phyloP scores from a whole-genome alignment of 2,329 filamentous ascomycete species.

The Botryosphaeria agaves region DNA sequence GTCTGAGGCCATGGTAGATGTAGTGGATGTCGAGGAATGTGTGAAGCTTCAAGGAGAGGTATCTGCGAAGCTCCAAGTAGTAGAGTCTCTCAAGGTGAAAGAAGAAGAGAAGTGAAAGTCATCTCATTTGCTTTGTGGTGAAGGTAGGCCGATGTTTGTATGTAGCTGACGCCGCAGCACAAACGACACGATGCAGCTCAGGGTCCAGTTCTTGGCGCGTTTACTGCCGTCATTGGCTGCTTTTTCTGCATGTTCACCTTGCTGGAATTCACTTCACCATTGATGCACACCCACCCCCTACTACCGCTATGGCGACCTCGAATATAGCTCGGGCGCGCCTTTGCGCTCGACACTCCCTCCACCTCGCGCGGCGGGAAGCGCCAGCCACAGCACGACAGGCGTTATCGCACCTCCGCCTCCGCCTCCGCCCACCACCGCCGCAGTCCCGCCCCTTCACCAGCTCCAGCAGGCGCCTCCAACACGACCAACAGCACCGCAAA shows the following conservation, averaged over 20 bases:
- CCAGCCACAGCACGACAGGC: not conserved
- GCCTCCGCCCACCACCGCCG: not conserved
- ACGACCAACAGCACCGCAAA: conserved; percentile 22
- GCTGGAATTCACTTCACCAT: no score
- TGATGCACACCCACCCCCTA: not conserved
- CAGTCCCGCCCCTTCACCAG: conserved; percentile 18
- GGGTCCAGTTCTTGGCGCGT: not conserved
- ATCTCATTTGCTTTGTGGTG: no score
- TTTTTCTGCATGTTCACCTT: no score
- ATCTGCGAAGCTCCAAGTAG: not conserved
- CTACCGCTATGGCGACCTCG: not conserved
- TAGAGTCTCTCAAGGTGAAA: no score
- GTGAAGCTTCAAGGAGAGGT: not conserved
- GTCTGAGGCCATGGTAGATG: not conserved
- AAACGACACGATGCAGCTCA: not conserved
- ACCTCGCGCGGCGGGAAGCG: not conserved
- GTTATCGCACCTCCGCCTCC: no score
- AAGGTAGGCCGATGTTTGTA: no score
- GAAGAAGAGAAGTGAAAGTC: no score
- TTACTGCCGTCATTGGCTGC: not conserved
- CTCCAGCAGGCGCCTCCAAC: conserved; percentile 21
- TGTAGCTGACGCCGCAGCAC: no score
- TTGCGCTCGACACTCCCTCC: conserved; percentile 2
- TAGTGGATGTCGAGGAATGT: not conserved
- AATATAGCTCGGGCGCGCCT: not conserved